Evolutionary conservation across 2,329 filamentous ascomycete species (phyloP).

Genomic region (Mycosphaerella arachidis): DNA sequence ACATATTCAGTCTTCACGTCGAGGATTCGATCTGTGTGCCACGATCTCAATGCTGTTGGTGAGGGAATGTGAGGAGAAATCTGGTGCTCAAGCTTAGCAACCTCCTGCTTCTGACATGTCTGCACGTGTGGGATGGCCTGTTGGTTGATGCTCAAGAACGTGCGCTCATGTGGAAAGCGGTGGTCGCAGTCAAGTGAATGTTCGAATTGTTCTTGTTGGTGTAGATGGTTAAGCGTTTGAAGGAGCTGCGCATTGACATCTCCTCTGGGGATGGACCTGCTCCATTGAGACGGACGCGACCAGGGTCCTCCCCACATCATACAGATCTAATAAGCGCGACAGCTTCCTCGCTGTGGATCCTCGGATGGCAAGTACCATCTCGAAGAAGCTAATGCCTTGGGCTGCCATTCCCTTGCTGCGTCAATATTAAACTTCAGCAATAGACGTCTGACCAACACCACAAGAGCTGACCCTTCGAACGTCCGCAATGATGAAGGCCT

Average conservation of each 20-base stretch:
- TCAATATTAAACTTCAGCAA: neutral
- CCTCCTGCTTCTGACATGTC: too few relatives aligned
- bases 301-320: neutral
- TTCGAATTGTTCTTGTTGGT: neutral
- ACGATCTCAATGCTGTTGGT: neutral
- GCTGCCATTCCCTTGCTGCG: neutral
- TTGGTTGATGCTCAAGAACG: too few relatives aligned
- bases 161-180: too few relatives aligned
- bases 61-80: too few relatives aligned
- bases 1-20: neutral
- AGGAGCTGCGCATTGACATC: neutral
- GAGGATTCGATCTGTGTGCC: neutral
- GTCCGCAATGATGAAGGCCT: constrained; percentile 17
- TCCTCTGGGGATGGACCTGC: neutral
- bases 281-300: neutral
- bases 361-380: neutral
- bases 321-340: neutral
- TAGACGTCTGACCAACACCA: neutral
- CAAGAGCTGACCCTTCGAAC: neutral
- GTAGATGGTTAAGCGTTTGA: neutral
- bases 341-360: neutral
- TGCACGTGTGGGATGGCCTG: too few relatives aligned
- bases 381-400: neutral
- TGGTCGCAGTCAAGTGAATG: too few relatives aligned
- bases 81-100: too few relatives aligned